A percentile compares a stretch with the other conserved stretches of the same genome.
These are phyloP conservation scores for Penicillium italicum DNA, from an alignment of 2,329 filamentous ascomycete species.

Conservation along the genomic window DNA sequence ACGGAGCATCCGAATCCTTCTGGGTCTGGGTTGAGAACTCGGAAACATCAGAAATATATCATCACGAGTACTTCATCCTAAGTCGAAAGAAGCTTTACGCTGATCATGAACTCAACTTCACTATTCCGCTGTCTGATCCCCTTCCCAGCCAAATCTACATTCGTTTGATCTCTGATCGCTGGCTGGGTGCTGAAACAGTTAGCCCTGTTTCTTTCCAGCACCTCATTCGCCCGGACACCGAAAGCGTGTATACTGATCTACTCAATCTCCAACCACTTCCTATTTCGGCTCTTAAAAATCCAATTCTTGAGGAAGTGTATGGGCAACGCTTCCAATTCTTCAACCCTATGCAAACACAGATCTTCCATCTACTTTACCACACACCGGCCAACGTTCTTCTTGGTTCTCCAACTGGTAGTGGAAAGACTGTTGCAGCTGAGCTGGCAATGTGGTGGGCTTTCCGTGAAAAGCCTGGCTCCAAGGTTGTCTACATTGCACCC, in stretches of 20 bases:
- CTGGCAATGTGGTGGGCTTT: conserved; percentile 99
- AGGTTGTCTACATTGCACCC: conserved; percentile 97
- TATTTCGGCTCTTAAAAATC: conserved; percentile 81
- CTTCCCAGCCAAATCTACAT: conserved; percentile 95
- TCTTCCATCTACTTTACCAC: conserved; percentile 95
- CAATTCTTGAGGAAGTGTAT: conserved; percentile 82
- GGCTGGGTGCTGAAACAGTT: conserved; percentile 95
- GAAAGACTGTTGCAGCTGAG: conserved; percentile 94
- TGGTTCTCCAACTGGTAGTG: conserved; percentile 93
- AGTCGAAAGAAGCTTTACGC: conserved; percentile 86
- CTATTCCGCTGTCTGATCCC: conserved; percentile 89
- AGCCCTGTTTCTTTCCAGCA: conserved; percentile 96
- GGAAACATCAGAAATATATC: conserved; percentile 94
- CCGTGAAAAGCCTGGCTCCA: conserved; percentile 86
- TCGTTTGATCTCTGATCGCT: conserved; percentile 87
- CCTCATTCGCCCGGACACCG: conserved; percentile 92
- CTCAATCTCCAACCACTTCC: conserved; percentile 87
- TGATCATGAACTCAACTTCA: conserved; percentile 97
- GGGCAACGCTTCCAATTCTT: conserved; percentile 88
- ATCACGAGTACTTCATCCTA: conserved; percentile 95
- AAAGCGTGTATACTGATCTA: conserved; percentile 94
- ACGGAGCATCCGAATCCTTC: conserved; percentile 92
- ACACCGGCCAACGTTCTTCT: conserved; percentile 87
- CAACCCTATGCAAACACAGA: conserved; percentile 99
- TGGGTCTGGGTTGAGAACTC: conserved; percentile 99